Base-by-base conservation (phyloP, 345 rosid species). In the Cochlearia excelsa region DNA sequence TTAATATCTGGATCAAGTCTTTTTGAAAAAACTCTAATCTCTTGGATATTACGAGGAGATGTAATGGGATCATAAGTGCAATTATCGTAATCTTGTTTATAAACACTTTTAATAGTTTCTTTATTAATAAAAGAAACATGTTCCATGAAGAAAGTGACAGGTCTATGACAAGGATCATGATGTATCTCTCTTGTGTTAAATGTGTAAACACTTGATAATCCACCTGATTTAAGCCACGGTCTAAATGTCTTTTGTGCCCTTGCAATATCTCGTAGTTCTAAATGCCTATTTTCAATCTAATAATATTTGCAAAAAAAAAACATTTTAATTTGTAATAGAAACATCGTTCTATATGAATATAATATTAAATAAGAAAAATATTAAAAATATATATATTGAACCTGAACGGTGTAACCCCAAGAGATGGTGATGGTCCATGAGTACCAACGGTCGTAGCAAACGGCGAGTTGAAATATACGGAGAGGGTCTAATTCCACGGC, bases 391-490 rank as follows among this genome's bases (percentile, higher is more conserved):
- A 37, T 37, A 37, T 1, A 33, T 7, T 0, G 8, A 2, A 92
- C 86, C 78, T 86, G 88, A 59, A 92, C 80, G 0, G 87, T 80
- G 49, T 85, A 89, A 0, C 97, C 99, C 95, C 99, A 85, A 5
- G 95, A 81, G 11, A 89, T 74, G 0, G 91, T 85, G 30, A 93
- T 74, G 3, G 97, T 89, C 99, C 94, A 89, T 1, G 80, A 79
- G 67, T 74, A 80, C 85, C 82, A 80, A 2, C 79, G 82, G 54
- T 82, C 87, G 4, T 87, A 93, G 78, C 97, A 92, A 28, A 89
- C 83, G n/a, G 95, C 78, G 61, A 76, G 84, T 28, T 82, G 97
- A 57, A 89, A 63, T 27, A 85, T 51, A 44, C 95, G 84, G 68
- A 75, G 80, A 4, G 97, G 73, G 71, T 93, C 99, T 30, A 66